These are phyloP conservation scores for Xylaria sp. DNA, from an alignment of 2,329 filamentous ascomycete genomes.

Conservation along the genomic window DNA sequence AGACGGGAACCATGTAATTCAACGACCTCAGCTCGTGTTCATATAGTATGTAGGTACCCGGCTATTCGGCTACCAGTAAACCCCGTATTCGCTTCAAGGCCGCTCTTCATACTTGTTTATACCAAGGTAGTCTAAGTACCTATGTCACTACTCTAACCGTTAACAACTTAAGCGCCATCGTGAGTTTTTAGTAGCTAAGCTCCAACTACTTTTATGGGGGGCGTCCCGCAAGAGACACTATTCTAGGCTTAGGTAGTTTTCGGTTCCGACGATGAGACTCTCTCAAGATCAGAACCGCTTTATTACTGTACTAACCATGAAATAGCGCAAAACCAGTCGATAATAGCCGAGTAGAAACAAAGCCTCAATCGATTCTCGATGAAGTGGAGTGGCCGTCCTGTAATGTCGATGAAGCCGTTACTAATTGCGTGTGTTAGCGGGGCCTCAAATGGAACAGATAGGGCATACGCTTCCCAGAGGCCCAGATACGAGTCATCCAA, in stretches of 20 bases:
- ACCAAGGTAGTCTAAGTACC: background rate
- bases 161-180: background rate
- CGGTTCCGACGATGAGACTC: background rate
- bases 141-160: background rate
- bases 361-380: conserved; percentile 6
- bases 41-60: background rate
- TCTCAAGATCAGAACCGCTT: background rate
- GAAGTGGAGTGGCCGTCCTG: background rate
- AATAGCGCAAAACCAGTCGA: background rate
- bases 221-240: background rate
- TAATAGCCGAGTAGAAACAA: background rate
- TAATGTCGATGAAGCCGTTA: conserved; percentile 2
- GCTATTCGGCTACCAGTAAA: conserved; percentile 14
- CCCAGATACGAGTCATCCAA: background rate
- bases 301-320: conserved; percentile 4
- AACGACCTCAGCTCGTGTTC: conserved; percentile 3
- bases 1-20: conserved; percentile 16
- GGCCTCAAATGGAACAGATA: background rate
- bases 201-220: background rate
- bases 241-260: background rate
- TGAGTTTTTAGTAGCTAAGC: background rate
- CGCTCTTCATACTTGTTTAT: conserved; percentile 1
- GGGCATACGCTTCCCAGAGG: background rate
- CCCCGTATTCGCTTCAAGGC: conserved; percentile 6
- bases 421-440: background rate